Base-by-base conservation (phyloP, 306 rosid genomes). In the Medicago truncatula region DNA sequence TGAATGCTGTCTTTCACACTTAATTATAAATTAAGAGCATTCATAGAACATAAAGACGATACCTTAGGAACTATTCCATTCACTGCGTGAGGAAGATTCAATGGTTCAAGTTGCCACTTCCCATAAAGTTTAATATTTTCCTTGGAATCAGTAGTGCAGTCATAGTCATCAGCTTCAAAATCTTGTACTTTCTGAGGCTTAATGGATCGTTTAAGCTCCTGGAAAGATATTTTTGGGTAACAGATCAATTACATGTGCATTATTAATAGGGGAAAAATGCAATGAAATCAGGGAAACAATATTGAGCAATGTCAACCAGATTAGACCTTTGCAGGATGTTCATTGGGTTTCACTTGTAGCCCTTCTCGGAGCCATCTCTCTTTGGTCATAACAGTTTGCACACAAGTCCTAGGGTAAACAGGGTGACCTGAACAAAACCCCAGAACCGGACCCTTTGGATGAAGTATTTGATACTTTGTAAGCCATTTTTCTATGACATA, bases 401-500 rank as follows among this genome's bases (percentile, higher is more conserved):
- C 98, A 76, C 97, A 88, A 38, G 89, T 88, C 80, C 98, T 84
- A 52, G 92, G 93, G 82, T 90, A 94, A 80, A 94, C 97, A 14
- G 89, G 87, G 82, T 83, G 85, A 76, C 98, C 98, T 40, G 93
- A 86, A 78, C 97, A 92, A 80, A 86, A 92, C 5, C 98, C 98
- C 16, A 94, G 84, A 83, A 92, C 52, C 16, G 98, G 98, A 62
- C 92, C 98, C 83, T 80, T 92, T 58, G 98, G 98, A 85, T 87
- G 91, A 83, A 94, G 97, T 43, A 85, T 66, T 85, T 94, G 97
- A 84, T 89, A 84, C 80, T 82, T 90, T 15, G 92, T 94, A 72
- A 94, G 96, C 98, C 97, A 94, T 82, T 86, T 94, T 81, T 92
- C 97, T 71, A 92, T 47, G 43, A 95, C 92, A 87, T 90, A 92